Evolutionary conservation across 148 eudicot species (phyloP), one percentile per base, ranked within the genome.

Genomic region (Beta vulgaris): DNA sequence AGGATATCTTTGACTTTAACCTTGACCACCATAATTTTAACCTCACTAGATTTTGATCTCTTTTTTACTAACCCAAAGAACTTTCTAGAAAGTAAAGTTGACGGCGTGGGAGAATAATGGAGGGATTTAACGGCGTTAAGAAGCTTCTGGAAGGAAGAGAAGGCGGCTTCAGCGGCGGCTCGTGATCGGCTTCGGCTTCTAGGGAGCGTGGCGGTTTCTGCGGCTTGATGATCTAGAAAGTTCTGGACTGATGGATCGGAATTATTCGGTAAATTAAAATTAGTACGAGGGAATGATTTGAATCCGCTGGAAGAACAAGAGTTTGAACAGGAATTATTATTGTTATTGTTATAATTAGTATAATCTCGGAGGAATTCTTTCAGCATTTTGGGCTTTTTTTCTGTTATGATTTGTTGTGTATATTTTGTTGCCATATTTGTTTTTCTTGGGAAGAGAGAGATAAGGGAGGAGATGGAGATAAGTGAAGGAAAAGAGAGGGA

Each of bases 1-100:
- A 91, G 69, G 54, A 91, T 91, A 62, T 91, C 96, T 81, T 81
- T 88, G 31, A 91, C 89, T 64, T 74, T 84, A 19, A 85, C 78
- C 31, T 43, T 73, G 16, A 32, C 72, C 36, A 32, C 72, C 66
- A 31, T 49, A 68, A 49, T 57, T 7, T 9, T 14, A 61, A 39
- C 49, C 49, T 40, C 49, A 40, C 49, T 2, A 2, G 49, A 39
- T 32, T 3, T 42, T 1, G 36, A 32, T 16, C 35, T 57, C 23
- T 25, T 37, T 55, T 6, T 26, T 59, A 12, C 70, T 28, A 75
- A 16, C 13, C 35, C 51, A 2, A 65, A 21, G 13, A 73, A 12
- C 39, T 26, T 35, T 6, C 23, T 63, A 6, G 74, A 70, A 3
- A 53, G 51, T 16, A 60, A 35, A 51, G 53, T 23, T 23, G 29